Evolutionary conservation across 208 protist genomes (phyloP), one percentile per base, ranked within the genome.

Genomic region (Porcisia deanei): DNA sequence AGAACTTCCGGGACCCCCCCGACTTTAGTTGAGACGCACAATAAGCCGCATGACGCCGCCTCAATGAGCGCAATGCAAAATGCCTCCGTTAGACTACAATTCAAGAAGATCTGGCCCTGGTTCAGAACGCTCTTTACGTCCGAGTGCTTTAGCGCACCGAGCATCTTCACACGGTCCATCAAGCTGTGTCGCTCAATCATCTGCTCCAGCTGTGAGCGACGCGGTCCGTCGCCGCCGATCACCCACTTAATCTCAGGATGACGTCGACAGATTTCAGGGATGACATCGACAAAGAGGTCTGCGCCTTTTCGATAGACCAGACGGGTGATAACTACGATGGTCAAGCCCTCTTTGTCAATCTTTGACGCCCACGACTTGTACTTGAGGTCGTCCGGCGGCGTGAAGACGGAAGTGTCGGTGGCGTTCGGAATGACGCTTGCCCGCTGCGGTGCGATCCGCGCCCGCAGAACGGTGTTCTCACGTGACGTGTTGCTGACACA

Each of bases 41-140:
- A 82, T 2, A 99, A 86, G 3, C 98, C 98, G 76, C 96, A 99
- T 39, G 87, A 92, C 0, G 97, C 96, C 12, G 98, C 99, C 80
- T 99, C 99, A 37, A 99, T 93, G 66, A 99, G 98, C 0, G 98
- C 98, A 79, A 99, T 99, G 83, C 99, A 99, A 74, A 99, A 99
- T 7, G 99, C 98, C 79, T 99, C 99, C 1, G 99, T 99, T 39
- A 99, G 79, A 59, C 97, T 99, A 64, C 93, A 98, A 85, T 99
- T 99, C 9, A 99, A 78, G 85, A 99, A 99, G 45, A 99, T 99
- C 79, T 99, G 95, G 8, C 99, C 98, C 59, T 95, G 87, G 59
- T 93, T 92, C 18, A 99, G 83, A 54, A 99, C 93, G 34, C 92
- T 85, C 25, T 87, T 83, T 25, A 98, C 94, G 37, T 98, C 84